Percentiles rank a stretch among this genome's conserved stretches.
Evolutionary conservation across 208 protist species (phyloP).

Genomic region (Wallacemonas rigidus): DNA sequence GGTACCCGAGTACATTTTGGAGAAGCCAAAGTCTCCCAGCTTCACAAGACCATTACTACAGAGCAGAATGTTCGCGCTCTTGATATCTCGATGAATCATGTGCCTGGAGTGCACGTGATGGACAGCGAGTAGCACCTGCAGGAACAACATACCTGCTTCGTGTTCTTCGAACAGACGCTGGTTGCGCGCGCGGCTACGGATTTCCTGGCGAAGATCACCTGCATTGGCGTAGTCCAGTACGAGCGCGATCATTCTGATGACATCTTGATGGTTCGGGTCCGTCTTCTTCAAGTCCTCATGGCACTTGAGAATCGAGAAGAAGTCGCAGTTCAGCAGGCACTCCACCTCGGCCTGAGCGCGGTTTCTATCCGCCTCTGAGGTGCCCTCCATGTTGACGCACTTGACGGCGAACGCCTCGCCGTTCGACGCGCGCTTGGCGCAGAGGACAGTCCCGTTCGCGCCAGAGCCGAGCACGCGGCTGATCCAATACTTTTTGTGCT

Average conservation of each 20-base stretch:
- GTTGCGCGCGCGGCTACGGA: constrained; percentile 47
- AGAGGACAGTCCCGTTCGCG: constrained; percentile 29
- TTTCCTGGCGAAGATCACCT: constrained; percentile 47
- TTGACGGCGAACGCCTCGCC: constrained; percentile 28
- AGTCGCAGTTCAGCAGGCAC: constrained; percentile 35
- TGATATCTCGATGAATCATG: constrained; percentile 74
- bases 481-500: constrained; percentile 53
- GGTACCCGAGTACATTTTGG: constrained; percentile 53
- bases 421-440: constrained; percentile 41
- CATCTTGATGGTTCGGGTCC: constrained; percentile 12
- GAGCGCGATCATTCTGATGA: constrained; percentile 30
- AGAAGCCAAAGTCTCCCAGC: constrained; percentile 88
- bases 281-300: constrained; percentile 14
- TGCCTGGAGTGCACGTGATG: constrained; percentile 79
- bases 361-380: constrained; percentile 3
- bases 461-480: constrained; percentile 51
- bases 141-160: constrained; percentile 67
- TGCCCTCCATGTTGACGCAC: constrained; percentile 22
- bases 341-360: constrained; percentile 16
- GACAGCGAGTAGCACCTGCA: constrained; percentile 77
- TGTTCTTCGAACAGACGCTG: constrained; percentile 58
- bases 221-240: constrained; percentile 57
- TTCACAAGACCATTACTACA: constrained; percentile 62
- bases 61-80: constrained; percentile 62
- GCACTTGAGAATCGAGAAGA: constrained; percentile 23